These are phyloP conservation scores for Cicer bijugum DNA, from an alignment of 306 rosid genomes.

Conservation along the genomic window DNA sequence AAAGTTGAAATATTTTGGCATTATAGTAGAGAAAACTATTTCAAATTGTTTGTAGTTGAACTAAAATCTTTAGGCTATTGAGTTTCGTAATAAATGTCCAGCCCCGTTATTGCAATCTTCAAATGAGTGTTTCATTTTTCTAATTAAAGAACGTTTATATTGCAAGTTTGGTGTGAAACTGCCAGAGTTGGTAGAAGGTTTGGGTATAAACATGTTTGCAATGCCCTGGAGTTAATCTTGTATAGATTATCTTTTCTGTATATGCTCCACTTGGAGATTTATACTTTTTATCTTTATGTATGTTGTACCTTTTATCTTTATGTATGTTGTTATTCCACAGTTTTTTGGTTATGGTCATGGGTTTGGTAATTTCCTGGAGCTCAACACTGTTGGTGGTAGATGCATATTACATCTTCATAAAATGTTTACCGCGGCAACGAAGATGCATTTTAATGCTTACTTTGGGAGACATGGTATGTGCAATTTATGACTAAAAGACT, in stretches of 20 bases:
- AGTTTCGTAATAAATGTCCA: slow-evolving; percentile 2
- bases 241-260: slow-evolving; percentile 10
- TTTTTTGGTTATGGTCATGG: slow-evolving; percentile 88
- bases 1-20: background rate
- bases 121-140: background rate
- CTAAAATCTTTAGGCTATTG: slow-evolving; percentile 11
- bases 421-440: slow-evolving; percentile 61
- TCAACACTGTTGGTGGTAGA: slow-evolving; percentile 71
- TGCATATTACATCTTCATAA: slow-evolving; percentile 72
- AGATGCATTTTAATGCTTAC: slow-evolving; percentile 58
- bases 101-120: slow-evolving; percentile 18
- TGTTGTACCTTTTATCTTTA: slow-evolving; percentile 28
- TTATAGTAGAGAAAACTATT: background rate
- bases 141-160: slow-evolving; percentile 19
- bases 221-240: slow-evolving; percentile 2
- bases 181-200: background rate
- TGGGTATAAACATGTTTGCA: background rate
- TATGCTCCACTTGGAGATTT: slow-evolving; percentile 11
- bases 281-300: slow-evolving; percentile 23
- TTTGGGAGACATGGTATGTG: slow-evolving; percentile 73
- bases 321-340: slow-evolving; percentile 53
- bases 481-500: slow-evolving; percentile 11
- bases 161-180: background rate
- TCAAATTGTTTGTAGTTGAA: slow-evolving; percentile 26
- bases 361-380: slow-evolving; percentile 90